Conservation (phyloP, 106 monocot species). For the Apostasia shenzhenica region DNA sequence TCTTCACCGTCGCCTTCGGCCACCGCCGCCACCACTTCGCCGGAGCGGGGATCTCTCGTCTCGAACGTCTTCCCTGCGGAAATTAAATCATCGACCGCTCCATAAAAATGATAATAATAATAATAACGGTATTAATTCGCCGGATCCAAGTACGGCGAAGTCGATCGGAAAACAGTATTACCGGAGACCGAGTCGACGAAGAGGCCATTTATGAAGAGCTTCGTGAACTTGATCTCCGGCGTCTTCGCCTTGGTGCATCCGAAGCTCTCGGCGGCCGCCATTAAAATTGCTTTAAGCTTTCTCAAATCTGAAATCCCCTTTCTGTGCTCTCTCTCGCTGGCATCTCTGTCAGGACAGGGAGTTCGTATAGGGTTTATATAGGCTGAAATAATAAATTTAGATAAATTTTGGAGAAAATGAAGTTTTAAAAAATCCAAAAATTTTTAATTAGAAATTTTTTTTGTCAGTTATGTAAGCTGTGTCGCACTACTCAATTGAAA, state of each 20-base stretch:
- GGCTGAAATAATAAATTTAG: too few relatives aligned
- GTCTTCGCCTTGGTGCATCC: slow-evolving; percentile 10
- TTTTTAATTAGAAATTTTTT: too few relatives aligned
- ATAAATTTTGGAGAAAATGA: too few relatives aligned
- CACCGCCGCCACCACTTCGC: slow-evolving; percentile 31
- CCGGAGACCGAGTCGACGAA: slow-evolving; percentile 70
- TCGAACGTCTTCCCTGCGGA: slow-evolving; percentile 35
- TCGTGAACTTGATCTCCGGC: slow-evolving; percentile 76
- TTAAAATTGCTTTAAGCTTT: too few relatives aligned
- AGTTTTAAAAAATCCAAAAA: too few relatives aligned
- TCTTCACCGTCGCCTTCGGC: slow-evolving; percentile 49
- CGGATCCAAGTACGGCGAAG: background rate
- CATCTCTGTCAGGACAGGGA: too few relatives aligned
- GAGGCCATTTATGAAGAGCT: slow-evolving; percentile 76
- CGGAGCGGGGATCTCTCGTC: slow-evolving; percentile 42
- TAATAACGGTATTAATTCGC: background rate
- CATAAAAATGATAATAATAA: background rate
- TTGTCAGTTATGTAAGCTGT: too few relatives aligned
- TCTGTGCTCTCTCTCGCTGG: background rate
- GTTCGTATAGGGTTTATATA: too few relatives aligned
- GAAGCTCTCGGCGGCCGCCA: slow-evolving; percentile 7
- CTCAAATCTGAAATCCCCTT: background rate
- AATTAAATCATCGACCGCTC: background rate
- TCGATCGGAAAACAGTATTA: background rate
- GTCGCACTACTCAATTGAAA: too few relatives aligned